Percentiles rank a stretch among this genome's conserved stretches.
phyloP scores from a whole-genome alignment of 2,329 filamentous ascomycete species.

The Fusarium armeniacum region DNA sequence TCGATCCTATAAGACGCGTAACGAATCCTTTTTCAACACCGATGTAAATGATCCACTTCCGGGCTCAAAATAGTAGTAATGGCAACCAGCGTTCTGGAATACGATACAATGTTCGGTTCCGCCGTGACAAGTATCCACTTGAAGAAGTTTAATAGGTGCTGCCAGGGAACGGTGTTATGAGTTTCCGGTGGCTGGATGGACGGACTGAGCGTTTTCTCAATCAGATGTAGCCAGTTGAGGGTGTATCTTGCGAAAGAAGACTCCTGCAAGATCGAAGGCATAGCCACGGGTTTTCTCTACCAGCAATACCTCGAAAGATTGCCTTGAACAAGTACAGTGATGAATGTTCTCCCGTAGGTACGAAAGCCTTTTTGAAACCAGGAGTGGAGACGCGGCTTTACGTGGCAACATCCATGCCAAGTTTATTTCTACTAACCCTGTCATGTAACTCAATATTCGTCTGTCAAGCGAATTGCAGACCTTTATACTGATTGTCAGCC shows the following conservation, averaged over 20 bases:
- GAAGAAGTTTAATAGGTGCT: not conserved
- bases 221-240: not conserved
- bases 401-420: not conserved
- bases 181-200: not conserved
- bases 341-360: not conserved
- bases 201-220: not conserved
- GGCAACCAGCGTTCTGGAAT: not conserved
- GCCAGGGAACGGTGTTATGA: constrained; percentile 1
- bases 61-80: not conserved
- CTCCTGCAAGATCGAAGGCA: not conserved
- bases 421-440: not conserved
- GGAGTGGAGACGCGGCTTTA: not conserved
- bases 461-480: not conserved
- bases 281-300: not conserved
- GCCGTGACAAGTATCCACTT: not conserved
- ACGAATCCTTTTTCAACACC: constrained; percentile 39
- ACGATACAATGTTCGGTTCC: not conserved
- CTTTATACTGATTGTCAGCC: not conserved
- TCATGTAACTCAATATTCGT: not conserved
- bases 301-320: not conserved
- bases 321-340: not conserved
- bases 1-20: no score
- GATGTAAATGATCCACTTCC: not conserved
- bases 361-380: not conserved
- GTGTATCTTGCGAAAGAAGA: not conserved